A percentile compares a stretch with the other conserved stretches of the same genome.
phyloP scores from a whole-genome alignment of 2,329 filamentous ascomycete species.

The Alternaria solani region DNA sequence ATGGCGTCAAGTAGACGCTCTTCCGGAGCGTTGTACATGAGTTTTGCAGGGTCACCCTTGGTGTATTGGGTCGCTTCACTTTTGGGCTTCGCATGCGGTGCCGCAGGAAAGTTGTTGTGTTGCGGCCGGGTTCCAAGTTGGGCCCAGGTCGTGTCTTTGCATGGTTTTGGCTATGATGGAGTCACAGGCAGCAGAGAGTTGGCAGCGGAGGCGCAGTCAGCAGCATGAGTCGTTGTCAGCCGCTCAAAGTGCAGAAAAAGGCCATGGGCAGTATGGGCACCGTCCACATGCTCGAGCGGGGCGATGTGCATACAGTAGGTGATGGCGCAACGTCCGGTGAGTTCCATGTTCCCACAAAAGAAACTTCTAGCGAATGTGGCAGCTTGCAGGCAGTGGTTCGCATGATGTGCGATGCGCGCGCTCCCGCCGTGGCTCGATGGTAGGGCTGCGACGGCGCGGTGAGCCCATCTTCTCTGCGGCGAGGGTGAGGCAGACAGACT shows the following conservation, averaged over 20 bases:
- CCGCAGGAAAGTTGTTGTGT: neutral
- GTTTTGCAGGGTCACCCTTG: constrained; percentile 6
- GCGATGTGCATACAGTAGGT: constrained; percentile 22
- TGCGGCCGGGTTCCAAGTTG: neutral
- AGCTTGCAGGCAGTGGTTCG: constrained; percentile 24
- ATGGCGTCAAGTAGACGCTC: neutral
- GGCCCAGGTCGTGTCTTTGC: neutral
- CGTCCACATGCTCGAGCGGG: constrained; percentile 21
- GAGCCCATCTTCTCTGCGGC: neutral
- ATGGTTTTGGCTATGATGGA: neutral
- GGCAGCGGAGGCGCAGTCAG: constrained; percentile 8
- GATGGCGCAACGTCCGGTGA: constrained; percentile 24
- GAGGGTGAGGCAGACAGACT: constrained; percentile 11
- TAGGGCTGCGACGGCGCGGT: constrained; percentile 23
- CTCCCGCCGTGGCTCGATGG: constrained; percentile 7
- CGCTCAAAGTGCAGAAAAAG: neutral
- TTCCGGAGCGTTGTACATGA: neutral
- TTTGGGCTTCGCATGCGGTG: constrained; percentile 6
- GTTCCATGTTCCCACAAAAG: constrained; percentile 10
- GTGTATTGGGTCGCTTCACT: constrained; percentile 6
- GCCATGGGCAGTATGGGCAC: constrained; percentile 10
- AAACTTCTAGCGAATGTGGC: constrained; percentile 14
- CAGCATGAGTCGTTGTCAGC: constrained; percentile 23
- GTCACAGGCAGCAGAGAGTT: constrained; percentile 20
- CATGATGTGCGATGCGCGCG: constrained; percentile 18